Conservation (phyloP, 257 asterid genomes). For the Sherardia arvensis region DNA sequence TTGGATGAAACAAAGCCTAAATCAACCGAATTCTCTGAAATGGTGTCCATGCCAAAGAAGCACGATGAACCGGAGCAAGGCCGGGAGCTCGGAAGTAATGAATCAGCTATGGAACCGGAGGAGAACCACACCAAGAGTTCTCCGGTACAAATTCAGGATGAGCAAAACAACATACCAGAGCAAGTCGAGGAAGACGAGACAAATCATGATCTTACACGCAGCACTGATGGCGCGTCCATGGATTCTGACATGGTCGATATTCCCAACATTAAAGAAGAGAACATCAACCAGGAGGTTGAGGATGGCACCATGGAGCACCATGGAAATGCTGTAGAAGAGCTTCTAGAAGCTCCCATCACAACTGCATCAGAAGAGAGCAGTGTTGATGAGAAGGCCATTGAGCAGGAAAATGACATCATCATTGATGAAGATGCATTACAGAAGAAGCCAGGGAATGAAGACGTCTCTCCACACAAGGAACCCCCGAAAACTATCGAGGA, state of each 20-base stretch:
- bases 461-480: conserved; percentile 17
- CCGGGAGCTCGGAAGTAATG: neutral
- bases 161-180: neutral
- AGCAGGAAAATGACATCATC: conserved; percentile 4
- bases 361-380: conserved; percentile 8
- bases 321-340: neutral
- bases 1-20: neutral
- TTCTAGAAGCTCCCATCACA: neutral
- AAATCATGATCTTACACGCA: neutral
- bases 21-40: neutral
- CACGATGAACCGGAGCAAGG: conserved; percentile 1
- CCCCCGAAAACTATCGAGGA: conserved; percentile 5
- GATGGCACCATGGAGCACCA: neutral
- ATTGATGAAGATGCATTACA: neutral
- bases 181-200: neutral
- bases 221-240: neutral
- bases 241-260: neutral
- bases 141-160: neutral
- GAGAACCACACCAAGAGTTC: neutral
- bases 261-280: neutral
- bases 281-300: neutral
- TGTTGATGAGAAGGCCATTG: neutral
- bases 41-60: neutral
- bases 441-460: neutral
- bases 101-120: neutral